Evolutionary conservation across 208 protist species (phyloP).

Genomic region (Leishmania mexicana): DNA sequence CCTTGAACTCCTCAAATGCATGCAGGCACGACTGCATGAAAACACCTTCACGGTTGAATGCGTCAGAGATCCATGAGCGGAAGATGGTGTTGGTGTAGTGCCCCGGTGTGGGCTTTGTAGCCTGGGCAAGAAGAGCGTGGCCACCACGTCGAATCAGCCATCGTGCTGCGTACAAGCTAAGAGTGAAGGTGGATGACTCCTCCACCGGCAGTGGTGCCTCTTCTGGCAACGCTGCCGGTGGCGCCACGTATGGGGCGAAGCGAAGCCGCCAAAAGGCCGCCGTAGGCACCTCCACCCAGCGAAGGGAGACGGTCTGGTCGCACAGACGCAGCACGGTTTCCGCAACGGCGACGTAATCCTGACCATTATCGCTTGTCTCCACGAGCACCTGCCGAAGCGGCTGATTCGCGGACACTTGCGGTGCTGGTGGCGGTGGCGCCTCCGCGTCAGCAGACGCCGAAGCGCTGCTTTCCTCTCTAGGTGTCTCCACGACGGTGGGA

Average conservation of each 20-base stretch:
- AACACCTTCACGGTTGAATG: constrained; percentile 56
- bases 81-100: constrained; percentile 47
- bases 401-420: background rate
- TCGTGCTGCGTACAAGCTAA: constrained; percentile 47
- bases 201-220: constrained; percentile 19
- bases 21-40: constrained; percentile 56
- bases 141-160: constrained; percentile 44
- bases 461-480: background rate
- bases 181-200: constrained; percentile 13
- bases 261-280: constrained; percentile 28
- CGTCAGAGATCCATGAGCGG: constrained; percentile 42
- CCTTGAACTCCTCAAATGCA: constrained; percentile 64
- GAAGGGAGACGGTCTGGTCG: constrained; percentile 30
- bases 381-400: constrained; percentile 40
- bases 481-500: background rate
- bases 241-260: background rate
- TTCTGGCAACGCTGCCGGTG: background rate
- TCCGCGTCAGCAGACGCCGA: background rate
- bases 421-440: background rate
- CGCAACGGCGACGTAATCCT: constrained; percentile 60
- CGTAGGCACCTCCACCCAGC: constrained; percentile 32
- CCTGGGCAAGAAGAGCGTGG: constrained; percentile 11
- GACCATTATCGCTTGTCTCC: constrained; percentile 79
- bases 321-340: constrained; percentile 3
- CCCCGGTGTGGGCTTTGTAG: background rate